phyloP scores from a whole-genome alignment of 371 early-diverging fungal species.

The Phascolomyces articulosus region DNA sequence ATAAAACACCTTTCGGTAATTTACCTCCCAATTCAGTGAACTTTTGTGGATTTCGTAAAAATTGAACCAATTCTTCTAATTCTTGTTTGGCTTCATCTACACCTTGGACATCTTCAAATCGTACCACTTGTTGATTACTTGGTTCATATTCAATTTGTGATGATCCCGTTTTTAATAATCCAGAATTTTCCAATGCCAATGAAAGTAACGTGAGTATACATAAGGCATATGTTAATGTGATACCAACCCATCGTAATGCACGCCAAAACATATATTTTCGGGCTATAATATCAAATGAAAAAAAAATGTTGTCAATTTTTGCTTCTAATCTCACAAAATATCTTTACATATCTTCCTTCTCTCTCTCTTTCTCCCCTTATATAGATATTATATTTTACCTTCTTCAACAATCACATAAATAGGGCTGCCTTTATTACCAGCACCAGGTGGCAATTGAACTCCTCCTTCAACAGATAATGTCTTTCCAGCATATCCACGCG shows the following conservation, averaged over 20 bases:
- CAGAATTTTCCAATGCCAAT: conserved; percentile 70
- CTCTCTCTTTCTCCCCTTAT: neutral
- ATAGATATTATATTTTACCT: conserved; percentile 22
- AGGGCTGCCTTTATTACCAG: conserved; percentile 48
- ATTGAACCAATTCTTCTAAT: conserved; percentile 91
- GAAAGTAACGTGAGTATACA: conserved; percentile 69
- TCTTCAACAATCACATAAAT: conserved; percentile 54
- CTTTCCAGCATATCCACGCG: conserved; percentile 23
- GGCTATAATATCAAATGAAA: conserved; percentile 31
- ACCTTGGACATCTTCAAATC: conserved; percentile 94
- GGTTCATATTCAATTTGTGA: conserved; percentile 67
- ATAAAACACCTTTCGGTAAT: conserved; percentile 90
- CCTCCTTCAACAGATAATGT: conserved; percentile 19
- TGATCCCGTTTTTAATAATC: conserved; percentile 58
- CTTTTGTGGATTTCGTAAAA: conserved; percentile 84
- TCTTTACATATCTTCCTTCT: neutral
- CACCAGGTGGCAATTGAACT: conserved; percentile 23
- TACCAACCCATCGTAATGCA: conserved; percentile 67
- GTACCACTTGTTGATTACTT: conserved; percentile 62
- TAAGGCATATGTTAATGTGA: conserved; percentile 71
- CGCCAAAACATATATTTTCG: conserved; percentile 67
- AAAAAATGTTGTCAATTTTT: neutral
- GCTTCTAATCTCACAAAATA: neutral
- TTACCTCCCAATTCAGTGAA: conserved; percentile 91
- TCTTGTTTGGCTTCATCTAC: conserved; percentile 96